Base-by-base conservation (phyloP, 2,329 filamentous ascomycete genomes). In the Pseudocercospora pini-densiflorae region DNA sequence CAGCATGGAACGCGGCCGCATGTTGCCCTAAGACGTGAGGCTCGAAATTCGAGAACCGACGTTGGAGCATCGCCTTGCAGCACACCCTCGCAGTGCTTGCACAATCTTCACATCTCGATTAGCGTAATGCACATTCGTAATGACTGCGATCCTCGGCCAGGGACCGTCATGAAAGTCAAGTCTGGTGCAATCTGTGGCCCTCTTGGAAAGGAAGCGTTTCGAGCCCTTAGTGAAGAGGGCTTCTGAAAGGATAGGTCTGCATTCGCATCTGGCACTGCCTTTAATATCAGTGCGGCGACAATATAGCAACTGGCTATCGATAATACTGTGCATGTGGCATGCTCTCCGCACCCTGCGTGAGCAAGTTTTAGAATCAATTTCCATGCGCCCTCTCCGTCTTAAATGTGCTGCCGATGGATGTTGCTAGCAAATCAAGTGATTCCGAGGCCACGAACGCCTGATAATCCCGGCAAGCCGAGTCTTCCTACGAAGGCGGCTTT, bases 401-500 rank as follows among this genome's bases (percentile, higher is more conserved):
- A 55, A 58, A 58, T 33, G 55, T 43, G 24, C 33, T 58, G 55
- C 55, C 55, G 55, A 58, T 27, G 55, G 10, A n/a, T 29, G 6
- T 55, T 55, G 51, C 51, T 55, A 55, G 24, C 51, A 31, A 55
- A 55, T 31, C 9, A 23, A 24, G 36, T 58, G 55, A 19, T 19
- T 58, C 23, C 31, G 36, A 58, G 9, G n/a, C 55, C 55, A 58
- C 19, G 9, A 58, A n/a, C 33, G 29, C 29, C 12, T 43, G 33
- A 29, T 23, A 27, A 58, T 40, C 31, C 55, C 2, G 24, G 27
- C 19, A 58, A 19, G 29, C 33, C 5, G 19, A 31, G 16, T 33
- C 21, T 31, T 61, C 29, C 61, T 70, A 67, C 19, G 60, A 64
- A 57, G 64, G 29, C 54, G 61, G 57, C 45, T 68, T 69, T 29